Evolutionary conservation across 176 grass and related monocot genomes (phyloP), one percentile per base, ranked within the genome.

Genomic region (Calamus simplicifolius): DNA sequence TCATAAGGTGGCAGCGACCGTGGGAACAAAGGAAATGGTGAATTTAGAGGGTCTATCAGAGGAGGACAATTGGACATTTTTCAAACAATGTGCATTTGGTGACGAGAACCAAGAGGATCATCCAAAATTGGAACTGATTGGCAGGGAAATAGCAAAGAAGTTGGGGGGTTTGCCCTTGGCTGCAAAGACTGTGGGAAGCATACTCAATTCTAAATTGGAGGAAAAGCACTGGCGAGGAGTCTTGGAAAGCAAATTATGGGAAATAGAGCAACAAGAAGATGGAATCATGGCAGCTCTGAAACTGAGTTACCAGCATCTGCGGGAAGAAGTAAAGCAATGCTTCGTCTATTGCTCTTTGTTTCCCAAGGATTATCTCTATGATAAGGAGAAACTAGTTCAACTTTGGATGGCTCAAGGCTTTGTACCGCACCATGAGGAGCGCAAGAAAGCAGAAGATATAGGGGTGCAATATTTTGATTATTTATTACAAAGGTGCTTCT

Each of bases 321-420:
- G 38, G 1, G 64, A 54, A 4, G 57, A 79, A 25, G 49, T 84
- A 18, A 74, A 79, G 21, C 81, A 60, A 0, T 79, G 81, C 70
- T 84, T 79, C 18, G 81, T 75, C 6, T 74, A 78, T 25, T 84
- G 81, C 0, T 74, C 75, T 75, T 49, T 84, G 29, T 84, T 84
- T 19, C 75, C 70, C 0, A 84, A 79, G 64, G 73, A 74, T 19
- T 74, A 64, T 69, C 67, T 25, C 29, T 74, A 78, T 15, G 73
- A 79, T 31, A 58, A 62, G 1, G 64, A 84, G 16, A 60, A 50
- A 19, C 26, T 84, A 59, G 55, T 84, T 19, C 77, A 74, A 75
- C 59, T 84, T 19, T 84, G 81, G 81, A 84, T 84, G 63, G 81
- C 81, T 5, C 75, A 74, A 1, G 81, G 52, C 65, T 74, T 84